Evolutionary conservation across 257 asterid genomes (phyloP), one percentile per base, ranked within the genome.

Genomic region (Gentiana straminea): DNA sequence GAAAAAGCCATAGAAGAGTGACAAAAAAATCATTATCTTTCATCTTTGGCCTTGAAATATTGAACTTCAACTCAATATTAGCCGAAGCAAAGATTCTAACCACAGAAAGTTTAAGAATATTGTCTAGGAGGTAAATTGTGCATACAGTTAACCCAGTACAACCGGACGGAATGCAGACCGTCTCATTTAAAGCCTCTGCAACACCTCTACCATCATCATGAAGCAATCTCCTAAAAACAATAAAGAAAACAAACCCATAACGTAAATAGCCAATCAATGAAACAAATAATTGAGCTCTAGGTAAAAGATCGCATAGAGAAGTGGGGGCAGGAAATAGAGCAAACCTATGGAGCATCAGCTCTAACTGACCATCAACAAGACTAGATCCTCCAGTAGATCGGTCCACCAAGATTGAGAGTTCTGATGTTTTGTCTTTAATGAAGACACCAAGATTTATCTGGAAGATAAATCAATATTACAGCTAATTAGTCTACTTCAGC

Each of bases 321-420:
- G 35, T 7, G 7, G 46, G 46, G 44, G n/a, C 7, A 39, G 33
- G 49, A 41, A 45, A 36, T 48, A 46, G 51, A 35, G 49, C 55
- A 63, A 65, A 86, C 95, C 95, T 82, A 67, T 89, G 97, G 54
- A 84, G 84, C 97, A 86, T 86, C 64, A 89, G 78, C 78, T 89
- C 97, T 65, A 89, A 63, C 73, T 89, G 82, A 13, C 97, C 95
- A 59, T 86, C 94, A 64, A 65, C 47, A 49, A 84, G 72, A 69
- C 97, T 89, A 35, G 95, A 81, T 66, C 97, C 97, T 64, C 95
- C 95, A 13, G 84, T 86, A 44, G 97, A 75, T 70, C 97, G 80
- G 64, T 89, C 97, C 63, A 86, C 97, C 81, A 89, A 84, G 73
- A 89, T 72, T 2, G 97, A 89, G 70, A 89, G 62, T 76, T 84